These are phyloP conservation scores for Paracoccidioides brasiliensis DNA, from an alignment of 2,329 filamentous ascomycete species.

Conservation along the genomic window DNA sequence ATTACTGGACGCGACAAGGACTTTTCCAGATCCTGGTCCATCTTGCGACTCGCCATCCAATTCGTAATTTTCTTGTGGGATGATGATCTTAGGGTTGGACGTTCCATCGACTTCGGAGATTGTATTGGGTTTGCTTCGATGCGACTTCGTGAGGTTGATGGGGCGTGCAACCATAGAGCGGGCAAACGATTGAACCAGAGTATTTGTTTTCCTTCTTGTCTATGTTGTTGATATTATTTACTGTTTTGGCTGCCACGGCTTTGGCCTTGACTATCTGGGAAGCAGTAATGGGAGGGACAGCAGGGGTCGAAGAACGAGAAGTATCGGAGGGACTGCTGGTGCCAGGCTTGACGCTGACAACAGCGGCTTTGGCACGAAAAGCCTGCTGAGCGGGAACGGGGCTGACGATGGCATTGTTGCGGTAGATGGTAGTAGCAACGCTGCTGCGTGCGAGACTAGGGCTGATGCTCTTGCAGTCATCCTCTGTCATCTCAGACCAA, in stretches of 20 bases:
- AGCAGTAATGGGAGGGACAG: constrained; percentile 56
- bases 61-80: constrained; percentile 5
- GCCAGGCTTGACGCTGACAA: constrained; percentile 79
- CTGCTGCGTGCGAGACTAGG: constrained; percentile 42
- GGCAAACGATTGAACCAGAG: constrained; percentile 31
- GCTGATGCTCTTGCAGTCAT: constrained; percentile 37
- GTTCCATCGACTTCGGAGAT: constrained; percentile 19
- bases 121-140: constrained; percentile 20
- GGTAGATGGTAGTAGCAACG: constrained; percentile 87
- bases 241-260: constrained; percentile 15
- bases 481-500: constrained; percentile 61
- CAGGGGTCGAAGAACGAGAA: constrained; percentile 42
- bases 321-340: constrained; percentile 40
- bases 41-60: neutral
- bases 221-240: neutral
- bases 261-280: constrained; percentile 30
- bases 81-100: constrained; percentile 4
- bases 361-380: constrained; percentile 74
- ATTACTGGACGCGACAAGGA: no score
- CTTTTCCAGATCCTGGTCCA: no score
- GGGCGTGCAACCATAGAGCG: constrained; percentile 32
- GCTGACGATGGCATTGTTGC: constrained; percentile 75
- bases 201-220: constrained; percentile 5
- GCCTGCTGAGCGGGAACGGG: constrained; percentile 70
- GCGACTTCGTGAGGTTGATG: constrained; percentile 31